Base-by-base conservation (phyloP, 2,329 filamentous ascomycete species). In the Alternaria ethzedia region DNA sequence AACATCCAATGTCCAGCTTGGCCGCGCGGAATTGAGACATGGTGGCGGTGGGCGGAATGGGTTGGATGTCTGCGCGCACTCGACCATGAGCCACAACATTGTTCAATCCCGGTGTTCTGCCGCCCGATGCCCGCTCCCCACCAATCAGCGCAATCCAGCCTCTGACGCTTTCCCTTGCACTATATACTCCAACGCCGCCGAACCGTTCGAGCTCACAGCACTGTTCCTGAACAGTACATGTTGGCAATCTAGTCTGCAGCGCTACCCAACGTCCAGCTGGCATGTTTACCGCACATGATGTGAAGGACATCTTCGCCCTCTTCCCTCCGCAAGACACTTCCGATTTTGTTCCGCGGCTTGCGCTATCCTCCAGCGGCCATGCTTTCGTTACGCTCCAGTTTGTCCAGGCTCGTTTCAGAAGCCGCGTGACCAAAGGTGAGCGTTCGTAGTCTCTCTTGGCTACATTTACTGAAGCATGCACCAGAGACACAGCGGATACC, bases 1-100 rank as follows among this genome's bases (percentile, higher is more conserved):
- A 97, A 79, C 93, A 93, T 79, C 91, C 90, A 71, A 98, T 84
- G 74, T 98, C 94, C 72, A 97, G 89, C 85, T 90, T 94, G 83
- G 97, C 97, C 30, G 94, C 86, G 74, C 94, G 87, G 83, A 97
- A 97, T 84, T 94, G 92, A 51, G 92, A 78, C 79, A 80, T 80
- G 72, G 62, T 73, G 78, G 68, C 74, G 68, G 59, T 54, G 43
- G 67, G 46, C 30, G 44, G 43, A 44, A 55, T 56, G 44, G 28
- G 58, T 46, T 55, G 51, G 9, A 32, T 54, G 45, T 51, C 28
- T 49, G 41, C 28, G n/a, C 45, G 55, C 49, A 50, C 43, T 59
- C 51, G 20, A 61, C 54, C 43, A 30, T 32, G 25, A 44, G 55
- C 26, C 59, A 65, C 63, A 63, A 64, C 54, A 45, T 69, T 63